Evolutionary conservation across 371 early-diverging fungal genomes (phyloP), one percentile per base, ranked within the genome.

Genomic region (Smittium mucronatum): DNA sequence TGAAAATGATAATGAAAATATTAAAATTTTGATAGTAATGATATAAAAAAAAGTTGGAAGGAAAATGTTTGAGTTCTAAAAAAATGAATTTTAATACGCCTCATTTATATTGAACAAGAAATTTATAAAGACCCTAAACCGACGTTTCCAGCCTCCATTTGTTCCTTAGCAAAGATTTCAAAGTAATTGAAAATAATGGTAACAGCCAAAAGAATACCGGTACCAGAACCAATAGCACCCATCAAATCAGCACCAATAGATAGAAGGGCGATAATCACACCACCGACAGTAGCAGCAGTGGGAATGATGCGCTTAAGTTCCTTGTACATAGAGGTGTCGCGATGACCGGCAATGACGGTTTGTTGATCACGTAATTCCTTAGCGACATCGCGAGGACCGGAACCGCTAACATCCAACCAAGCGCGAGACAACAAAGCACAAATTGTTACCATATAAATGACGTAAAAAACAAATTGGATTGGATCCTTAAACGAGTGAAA

Each of bases 161-260:
- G 93, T 80, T 95, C 97, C 84, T 91, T 93, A 77, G 92, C 93
- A 84, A 97, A 97, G 84, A 95, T 91, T 82, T 97, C 96, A 85
- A 95, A 96, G 87, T 94, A 97, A 83, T 99, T 97, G 87, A 98
- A 98, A 78, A 99, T 97, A 74, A 99, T 99, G 65, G 98, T 98
- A 34, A 98, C 99, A 69, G 97, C 94, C 70, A 99, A 80, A 78
- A 99, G 84, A 72, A 99, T 99, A 87, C 99, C 99, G 47, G 99
- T 97, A 36, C 99, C 99, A 59, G 97, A 94, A 35, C 99, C 99
- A 81, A 99, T 89, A 35, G 89, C 91, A 60, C 95, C 96, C 70
- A 91, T 77, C 72, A 99, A 85, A 83, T 99, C 98, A 63, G 98
- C 97, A 70, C 90, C 78, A 33, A 99, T 90, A 35, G 94, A 91